Evolutionary conservation across 805 yeast species (phyloP).

Genomic region (Hanseniaspora meyeri): DNA sequence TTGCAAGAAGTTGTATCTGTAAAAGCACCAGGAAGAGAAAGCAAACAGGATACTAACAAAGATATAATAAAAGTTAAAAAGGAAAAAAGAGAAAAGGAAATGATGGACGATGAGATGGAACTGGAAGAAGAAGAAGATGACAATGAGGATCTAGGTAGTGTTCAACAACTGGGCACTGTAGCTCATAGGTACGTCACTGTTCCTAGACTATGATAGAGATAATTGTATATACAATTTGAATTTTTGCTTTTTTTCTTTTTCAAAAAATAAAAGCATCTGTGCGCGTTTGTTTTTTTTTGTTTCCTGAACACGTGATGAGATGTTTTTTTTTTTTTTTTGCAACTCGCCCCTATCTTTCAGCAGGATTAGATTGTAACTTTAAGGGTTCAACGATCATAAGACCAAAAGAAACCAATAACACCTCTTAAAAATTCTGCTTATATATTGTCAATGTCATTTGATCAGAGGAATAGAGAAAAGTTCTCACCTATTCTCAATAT

Average conservation of each 20-base stretch:
- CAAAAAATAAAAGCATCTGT: too few species aligned
- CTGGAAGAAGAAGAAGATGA: constrained; percentile 29
- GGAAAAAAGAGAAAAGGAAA: constrained; percentile 17
- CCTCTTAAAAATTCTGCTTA: too few species aligned
- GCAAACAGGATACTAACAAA: constrained; percentile 28
- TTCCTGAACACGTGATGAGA: background rate
- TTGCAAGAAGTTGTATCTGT: constrained; percentile 59
- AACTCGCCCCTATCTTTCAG: too few species aligned
- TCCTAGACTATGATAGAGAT: constrained; percentile 7
- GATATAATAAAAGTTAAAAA: constrained; percentile 39
- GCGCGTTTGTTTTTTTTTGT: too few species aligned
- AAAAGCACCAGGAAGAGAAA: constrained; percentile 33
- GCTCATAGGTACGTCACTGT: constrained; percentile 10
- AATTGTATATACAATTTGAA: background rate
- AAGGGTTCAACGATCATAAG: background rate
- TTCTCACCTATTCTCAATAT: background rate
- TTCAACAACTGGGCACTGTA: constrained; percentile 10
- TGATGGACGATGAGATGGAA: constrained; percentile 24
- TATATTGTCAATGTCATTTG: background rate
- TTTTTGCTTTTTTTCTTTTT: background rate
- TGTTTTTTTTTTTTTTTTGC: background rate
- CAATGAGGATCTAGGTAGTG: constrained; percentile 18
- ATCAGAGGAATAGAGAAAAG: background rate
- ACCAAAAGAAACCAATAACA: background rate
- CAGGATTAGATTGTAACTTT: too few species aligned